Conservation (phyloP, 2,329 filamentous ascomycete genomes). For the Aspergillus cejpii region DNA sequence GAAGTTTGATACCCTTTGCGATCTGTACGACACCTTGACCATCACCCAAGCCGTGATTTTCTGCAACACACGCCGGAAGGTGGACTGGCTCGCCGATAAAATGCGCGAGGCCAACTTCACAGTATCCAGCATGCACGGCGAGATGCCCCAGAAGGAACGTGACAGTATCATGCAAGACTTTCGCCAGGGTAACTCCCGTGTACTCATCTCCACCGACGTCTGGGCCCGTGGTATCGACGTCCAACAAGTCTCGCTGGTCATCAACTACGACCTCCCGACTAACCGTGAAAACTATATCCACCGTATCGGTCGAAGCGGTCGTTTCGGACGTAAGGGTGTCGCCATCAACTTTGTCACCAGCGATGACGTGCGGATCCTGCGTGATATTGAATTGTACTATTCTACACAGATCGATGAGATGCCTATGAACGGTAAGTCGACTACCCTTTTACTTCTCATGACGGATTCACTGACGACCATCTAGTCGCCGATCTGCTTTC, state of each 20-base stretch:
- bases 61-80: slow-evolving; percentile 98
- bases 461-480: slow-evolving; percentile 11
- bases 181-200: slow-evolving; percentile 88
- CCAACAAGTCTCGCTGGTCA: slow-evolving; percentile 94
- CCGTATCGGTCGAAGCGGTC: slow-evolving; percentile 88
- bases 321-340: slow-evolving; percentile 96
- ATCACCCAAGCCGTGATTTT: slow-evolving; percentile 99
- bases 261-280: slow-evolving; percentile 97
- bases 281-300: slow-evolving; percentile 99
- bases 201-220: slow-evolving; percentile 94
- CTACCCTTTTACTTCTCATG: slow-evolving; percentile 14
- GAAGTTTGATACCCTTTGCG: slow-evolving; percentile 98
- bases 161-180: slow-evolving; percentile 99
- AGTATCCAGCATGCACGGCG: slow-evolving; percentile 96
- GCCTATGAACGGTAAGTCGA: slow-evolving; percentile 84
- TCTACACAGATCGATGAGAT: slow-evolving; percentile 97
- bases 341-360: slow-evolving; percentile 99
- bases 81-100: slow-evolving; percentile 98
- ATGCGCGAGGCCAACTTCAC: slow-evolving; percentile 99
- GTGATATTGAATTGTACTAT: slow-evolving; percentile 96
- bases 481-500: slow-evolving; percentile 35
- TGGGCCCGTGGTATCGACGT: slow-evolving; percentile 98
- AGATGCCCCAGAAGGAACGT: slow-evolving; percentile 97
- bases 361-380: slow-evolving; percentile 92
- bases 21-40: slow-evolving; percentile 96